These are phyloP conservation scores for Fragaria ananassa DNA, from an alignment of 306 rosid species.

Conservation along the genomic window DNA sequence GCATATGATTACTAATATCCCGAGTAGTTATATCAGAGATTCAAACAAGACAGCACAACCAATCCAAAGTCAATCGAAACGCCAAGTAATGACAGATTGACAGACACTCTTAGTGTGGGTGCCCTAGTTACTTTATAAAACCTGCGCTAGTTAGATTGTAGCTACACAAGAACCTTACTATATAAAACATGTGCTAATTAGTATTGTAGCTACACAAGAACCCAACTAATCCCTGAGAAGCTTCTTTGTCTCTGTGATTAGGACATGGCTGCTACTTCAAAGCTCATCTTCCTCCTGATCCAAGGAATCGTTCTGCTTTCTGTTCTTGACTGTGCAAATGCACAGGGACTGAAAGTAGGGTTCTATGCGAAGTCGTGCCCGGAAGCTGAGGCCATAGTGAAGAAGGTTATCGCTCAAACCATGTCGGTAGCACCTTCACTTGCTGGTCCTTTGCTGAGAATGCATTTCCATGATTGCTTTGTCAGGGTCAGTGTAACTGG, in stretches of 20 bases:
- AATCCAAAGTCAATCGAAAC: background rate
- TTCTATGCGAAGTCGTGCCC: constrained; percentile 36
- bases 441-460: constrained; percentile 34
- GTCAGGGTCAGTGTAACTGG: constrained; percentile 19
- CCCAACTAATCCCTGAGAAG: background rate
- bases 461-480: constrained; percentile 51
- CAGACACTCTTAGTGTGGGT: background rate
- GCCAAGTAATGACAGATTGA: constrained; percentile 3
- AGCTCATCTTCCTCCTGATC: constrained; percentile 12
- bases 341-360: constrained; percentile 27
- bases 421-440: constrained; percentile 26
- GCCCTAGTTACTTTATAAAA: background rate
- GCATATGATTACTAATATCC: background rate
- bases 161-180: background rate
- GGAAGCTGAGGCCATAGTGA: constrained; percentile 23
- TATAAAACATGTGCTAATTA: background rate
- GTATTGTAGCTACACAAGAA: background rate
- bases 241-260: background rate
- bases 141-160: background rate
- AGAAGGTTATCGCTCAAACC: constrained; percentile 11
- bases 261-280: constrained; percentile 25
- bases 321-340: constrained; percentile 9
- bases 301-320: background rate
- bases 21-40: background rate
- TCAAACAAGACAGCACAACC: background rate